Evolutionary conservation across 2,329 filamentous ascomycete genomes (phyloP), one percentile per base, ranked within the genome.

Genomic region (Taxawa tesnikishii): DNA sequence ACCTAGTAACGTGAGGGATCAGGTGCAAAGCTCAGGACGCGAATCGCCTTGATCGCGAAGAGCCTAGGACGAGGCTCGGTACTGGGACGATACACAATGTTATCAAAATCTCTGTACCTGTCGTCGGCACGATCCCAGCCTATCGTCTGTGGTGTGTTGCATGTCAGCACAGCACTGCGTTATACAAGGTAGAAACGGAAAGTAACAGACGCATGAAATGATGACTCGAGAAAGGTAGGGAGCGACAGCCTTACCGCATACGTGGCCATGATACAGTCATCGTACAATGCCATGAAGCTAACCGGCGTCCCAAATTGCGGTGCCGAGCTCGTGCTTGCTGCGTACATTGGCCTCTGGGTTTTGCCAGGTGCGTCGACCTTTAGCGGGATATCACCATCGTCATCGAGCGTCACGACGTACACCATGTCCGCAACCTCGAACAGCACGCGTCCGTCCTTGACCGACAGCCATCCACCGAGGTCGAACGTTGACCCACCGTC

Each of bases 221-320:
- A 23, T 23, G 19, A 23, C 19, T n/a, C n/a, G n/a, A n/a, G n/a
- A n/a, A n/a, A n/a, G 15, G 15, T 27, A 6, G 27, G 18, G 6
- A 29, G 8, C 5, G 17, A 5, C 15, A 9, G 23, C 46, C 47
- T 32, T 43, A 54, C 54, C 4, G 57, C 59, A 37, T 56, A 65
- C 3, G 60, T 65, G 15, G 51, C 54, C 55, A 65, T 61, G 31
- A 66, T 55, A 23, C 58, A 59, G 44, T 66, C 62, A 30, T 65
- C 60, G 31, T 54, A 64, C 6, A 65, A 32, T 0, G 47, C 54
- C 62, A 66, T 65, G 43, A 62, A 65, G 37, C 57, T 62, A 15
- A 65, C 55, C 0, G 62, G 62, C 1, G 59, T 54, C 0, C 53
- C 44, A n/a, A 62, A 46, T 37, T 54, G 55, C 2, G 52, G 48